Percentiles rank a stretch among this genome's conserved stretches.
Evolutionary conservation across 176 grass and related monocot genomes (phyloP).

Genomic region (Pontederia paniculata): DNA sequence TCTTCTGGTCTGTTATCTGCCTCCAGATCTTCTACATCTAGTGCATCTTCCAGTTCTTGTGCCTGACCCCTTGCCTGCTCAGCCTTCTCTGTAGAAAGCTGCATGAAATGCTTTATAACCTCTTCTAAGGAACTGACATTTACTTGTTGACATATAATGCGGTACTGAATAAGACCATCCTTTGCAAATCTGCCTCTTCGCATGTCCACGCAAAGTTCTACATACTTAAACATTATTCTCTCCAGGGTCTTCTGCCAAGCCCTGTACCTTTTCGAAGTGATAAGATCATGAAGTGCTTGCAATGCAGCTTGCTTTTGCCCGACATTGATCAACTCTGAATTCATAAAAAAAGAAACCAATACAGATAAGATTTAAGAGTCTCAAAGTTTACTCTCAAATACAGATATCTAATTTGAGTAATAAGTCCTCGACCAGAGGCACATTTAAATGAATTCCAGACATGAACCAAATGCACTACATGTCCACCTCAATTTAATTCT

Average conservation of each 20-base stretch:
- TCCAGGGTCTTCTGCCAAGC: conserved; percentile 85
- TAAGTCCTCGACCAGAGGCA: too few relatives aligned
- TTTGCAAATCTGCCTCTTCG: conserved; percentile 87
- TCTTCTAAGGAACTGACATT: conserved; percentile 84
- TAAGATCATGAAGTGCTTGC: conserved; percentile 85
- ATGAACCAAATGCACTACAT: too few relatives aligned
- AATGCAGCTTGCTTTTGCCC: conserved; percentile 88
- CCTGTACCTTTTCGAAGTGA: conserved; percentile 74
- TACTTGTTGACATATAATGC: conserved; percentile 91
- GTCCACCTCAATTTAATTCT: too few relatives aligned
- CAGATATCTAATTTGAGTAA: too few relatives aligned
- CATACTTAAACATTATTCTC: conserved; percentile 93
- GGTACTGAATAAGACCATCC: conserved; percentile 91
- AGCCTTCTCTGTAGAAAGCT: conserved; percentile 63
- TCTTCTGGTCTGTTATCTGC: conserved; percentile 87
- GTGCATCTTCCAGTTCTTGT: conserved; percentile 67
- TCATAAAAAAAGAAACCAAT: not conserved
- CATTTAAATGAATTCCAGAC: too few relatives aligned
- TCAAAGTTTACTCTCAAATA: too few relatives aligned
- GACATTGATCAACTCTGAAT: conserved; percentile 80
- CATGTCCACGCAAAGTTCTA: conserved; percentile 79
- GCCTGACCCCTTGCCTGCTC: conserved; percentile 66
- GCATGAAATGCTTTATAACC: conserved; percentile 94
- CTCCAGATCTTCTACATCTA: conserved; percentile 92
- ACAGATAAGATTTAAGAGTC: not conserved